Evolutionary conservation across 1,284 basidiomycete species (phyloP), one percentile per base, ranked within the genome.

Genomic region (Tremellales sp.): DNA sequence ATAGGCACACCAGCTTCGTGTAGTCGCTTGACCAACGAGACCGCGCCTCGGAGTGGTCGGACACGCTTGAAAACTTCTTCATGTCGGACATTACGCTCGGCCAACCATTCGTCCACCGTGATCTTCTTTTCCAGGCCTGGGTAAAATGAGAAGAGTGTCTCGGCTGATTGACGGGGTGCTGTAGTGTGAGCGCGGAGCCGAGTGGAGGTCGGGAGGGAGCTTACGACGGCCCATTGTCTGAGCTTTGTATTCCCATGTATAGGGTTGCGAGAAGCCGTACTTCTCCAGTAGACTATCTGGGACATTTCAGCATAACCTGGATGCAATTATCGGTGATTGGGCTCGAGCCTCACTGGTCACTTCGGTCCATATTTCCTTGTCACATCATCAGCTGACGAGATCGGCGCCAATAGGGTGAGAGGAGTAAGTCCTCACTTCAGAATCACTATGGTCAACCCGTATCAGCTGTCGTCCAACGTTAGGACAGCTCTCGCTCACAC

Each of bases 241-340:
- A 17, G 68, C 49, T 57, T 76, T 76, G 60, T 74, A 69, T 49
- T 68, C 70, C 74, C 73, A 74, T 1, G 67, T 67, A 61, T 73
- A 68, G 44, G 53, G 49, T 17, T 51, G 48, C 3, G 40, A 46
- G 42, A 58, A 58, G 10, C 73, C 73, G 52, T 72, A 74, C 19
- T 68, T 61, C 4, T 50, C 66, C 4, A 76, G 61, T 22, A 73
- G 71, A 10, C 64, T 61, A 48, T 74, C 72, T 67, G 65, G 37
- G 40, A n/a, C n/a, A n/a, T n/a, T n/a, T n/a, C n/a, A n/a, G n/a
- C n/a, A n/a, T n/a, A n/a, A n/a, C n/a, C n/a, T n/a, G n/a, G n/a
- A n/a, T n/a, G n/a, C n/a, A n/a, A 41, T 43, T 13, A 25, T 12
- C 22, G 26, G n/a, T 23, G 22, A 17, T 6, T 26, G 6, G 10